Evolutionary conservation across 108 stramenopile genomes (phyloP), one percentile per base, ranked within the genome.

Genomic region (Nitzschia sp.): DNA sequence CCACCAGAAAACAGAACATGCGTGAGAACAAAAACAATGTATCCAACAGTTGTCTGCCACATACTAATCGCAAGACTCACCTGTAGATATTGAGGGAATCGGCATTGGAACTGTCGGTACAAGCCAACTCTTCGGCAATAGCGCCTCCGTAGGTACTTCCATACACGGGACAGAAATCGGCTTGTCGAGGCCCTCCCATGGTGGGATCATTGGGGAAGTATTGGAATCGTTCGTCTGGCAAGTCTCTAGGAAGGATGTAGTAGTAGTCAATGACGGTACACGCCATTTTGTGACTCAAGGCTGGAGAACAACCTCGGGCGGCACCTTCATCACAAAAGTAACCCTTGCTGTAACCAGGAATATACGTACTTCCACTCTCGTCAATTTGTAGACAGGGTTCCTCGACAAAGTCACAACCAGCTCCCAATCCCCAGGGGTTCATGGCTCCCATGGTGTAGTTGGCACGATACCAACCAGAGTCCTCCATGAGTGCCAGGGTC

Each of bases 131-230:
- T 21, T 77, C 84, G 8, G 87, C 81, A 42, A 79, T 65, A 53
- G 68, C 29, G 41, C 84, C 85, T 20, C 76, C 76, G 51, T 85
- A 88, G 0, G 84, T 85, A 14, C 79, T 84, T 51, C 92, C 92
- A 50, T 71, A 90, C 22, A 93, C 75, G 41, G 92, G 92, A 70
- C 92, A 93, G 65, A 83, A 93, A 56, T 93, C 92, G 17, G 76
- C 87, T 62, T 90, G 87, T 26, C 78, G 74, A 2, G 87, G 86
- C 17, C 92, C 92, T 40, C 92, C 92, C 67, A 75, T 73, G 20
- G 59, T 73, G 20, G 77, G 77, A 29, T 70, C 58, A 40, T 80
- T 66, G 11, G 75, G 51, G 66, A 89, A 92, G 77, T 88, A 89
- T 70, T 88, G 87, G 46, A 86, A 86, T 53, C 82, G 75, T 12